phyloP scores from a whole-genome alignment of 179 eudicot genomes.

The Nepenthes alata region DNA sequence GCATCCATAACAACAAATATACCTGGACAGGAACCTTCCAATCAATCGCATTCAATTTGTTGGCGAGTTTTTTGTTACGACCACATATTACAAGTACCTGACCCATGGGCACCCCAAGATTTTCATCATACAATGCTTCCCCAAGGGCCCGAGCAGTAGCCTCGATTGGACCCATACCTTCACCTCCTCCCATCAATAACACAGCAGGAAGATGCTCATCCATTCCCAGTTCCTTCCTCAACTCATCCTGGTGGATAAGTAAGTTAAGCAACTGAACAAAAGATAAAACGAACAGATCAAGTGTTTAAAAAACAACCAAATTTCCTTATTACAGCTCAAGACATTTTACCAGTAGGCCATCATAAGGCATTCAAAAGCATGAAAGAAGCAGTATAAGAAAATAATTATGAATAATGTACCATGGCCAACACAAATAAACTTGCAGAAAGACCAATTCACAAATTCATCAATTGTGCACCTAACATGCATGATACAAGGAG shows the following conservation, averaged over 20 bases:
- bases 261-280: slow-evolving; percentile 4
- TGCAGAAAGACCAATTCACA: too few relatives aligned
- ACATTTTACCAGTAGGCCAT: too few relatives aligned
- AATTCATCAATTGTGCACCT: too few relatives aligned
- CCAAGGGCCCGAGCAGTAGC: slow-evolving; percentile 90
- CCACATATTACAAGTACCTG: slow-evolving; percentile 92
- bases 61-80: slow-evolving; percentile 73
- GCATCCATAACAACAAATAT: slow-evolving; percentile 3
- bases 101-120: slow-evolving; percentile 63
- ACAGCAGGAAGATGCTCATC: slow-evolving; percentile 82
- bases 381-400: background rate
- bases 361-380: too few relatives aligned
- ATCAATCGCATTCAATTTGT: slow-evolving; percentile 47
- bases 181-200: slow-evolving; percentile 95
- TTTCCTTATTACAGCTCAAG: too few relatives aligned
- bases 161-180: slow-evolving; percentile 99
- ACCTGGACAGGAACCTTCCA: slow-evolving; percentile 96
- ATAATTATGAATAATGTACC: background rate
- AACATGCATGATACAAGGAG: background rate
- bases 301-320: too few relatives aligned
- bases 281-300: background rate
- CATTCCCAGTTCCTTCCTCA: slow-evolving; percentile 84
- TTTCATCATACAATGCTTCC: slow-evolving; percentile 65
- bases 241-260: slow-evolving; percentile 35
- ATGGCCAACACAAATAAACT: too few relatives aligned